Percentiles rank a stretch among this genome's conserved stretches.
These are phyloP conservation scores for Parachlorella kessleri DNA, from an alignment of 139 green algal species.

Conservation along the genomic window DNA sequence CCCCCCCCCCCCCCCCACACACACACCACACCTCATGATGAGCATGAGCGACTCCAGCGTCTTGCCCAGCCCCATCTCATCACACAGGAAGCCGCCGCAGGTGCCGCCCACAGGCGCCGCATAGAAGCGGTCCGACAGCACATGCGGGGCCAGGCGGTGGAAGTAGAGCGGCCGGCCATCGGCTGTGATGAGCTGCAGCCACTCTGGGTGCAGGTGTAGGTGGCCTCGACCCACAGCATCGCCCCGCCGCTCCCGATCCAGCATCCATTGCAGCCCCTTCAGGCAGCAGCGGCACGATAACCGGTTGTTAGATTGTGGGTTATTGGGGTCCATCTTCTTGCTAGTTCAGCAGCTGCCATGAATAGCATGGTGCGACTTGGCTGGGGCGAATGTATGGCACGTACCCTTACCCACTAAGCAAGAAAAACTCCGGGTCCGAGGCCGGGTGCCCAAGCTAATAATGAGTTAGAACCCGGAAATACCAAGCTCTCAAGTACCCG, in stretches of 20 bases:
- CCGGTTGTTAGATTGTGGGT: neutral
- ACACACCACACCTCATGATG: too few relatives aligned
- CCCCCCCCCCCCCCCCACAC: too few relatives aligned
- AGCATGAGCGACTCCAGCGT: conserved; percentile 37
- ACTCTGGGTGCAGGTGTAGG: conserved; percentile 57
- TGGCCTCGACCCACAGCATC: conserved; percentile 49
- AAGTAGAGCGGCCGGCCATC: conserved; percentile 43
- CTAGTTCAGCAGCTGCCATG: neutral
- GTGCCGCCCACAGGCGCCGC: conserved; percentile 37
- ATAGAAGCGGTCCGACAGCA: conserved; percentile 25
- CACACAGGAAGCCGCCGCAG: conserved; percentile 64
- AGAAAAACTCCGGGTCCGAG: too few relatives aligned
- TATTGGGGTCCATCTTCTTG: neutral
- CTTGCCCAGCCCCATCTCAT: conserved; percentile 64
- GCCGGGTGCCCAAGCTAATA: too few relatives aligned
- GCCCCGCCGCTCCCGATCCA: conserved; percentile 51
- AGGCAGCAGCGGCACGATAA: too few relatives aligned
- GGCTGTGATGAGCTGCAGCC: conserved; percentile 55
- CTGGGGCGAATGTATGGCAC: too few relatives aligned
- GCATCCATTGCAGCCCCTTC: conserved; percentile 65
- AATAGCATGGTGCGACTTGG: too few relatives aligned
- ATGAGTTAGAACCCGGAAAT: too few relatives aligned
- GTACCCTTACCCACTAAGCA: too few relatives aligned
- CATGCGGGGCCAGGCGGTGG: conserved; percentile 10
- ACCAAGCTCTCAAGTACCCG: too few relatives aligned